Evolutionary conservation across 1,284 basidiomycete species (phyloP).

Genomic region (Stereum hirsutum): DNA sequence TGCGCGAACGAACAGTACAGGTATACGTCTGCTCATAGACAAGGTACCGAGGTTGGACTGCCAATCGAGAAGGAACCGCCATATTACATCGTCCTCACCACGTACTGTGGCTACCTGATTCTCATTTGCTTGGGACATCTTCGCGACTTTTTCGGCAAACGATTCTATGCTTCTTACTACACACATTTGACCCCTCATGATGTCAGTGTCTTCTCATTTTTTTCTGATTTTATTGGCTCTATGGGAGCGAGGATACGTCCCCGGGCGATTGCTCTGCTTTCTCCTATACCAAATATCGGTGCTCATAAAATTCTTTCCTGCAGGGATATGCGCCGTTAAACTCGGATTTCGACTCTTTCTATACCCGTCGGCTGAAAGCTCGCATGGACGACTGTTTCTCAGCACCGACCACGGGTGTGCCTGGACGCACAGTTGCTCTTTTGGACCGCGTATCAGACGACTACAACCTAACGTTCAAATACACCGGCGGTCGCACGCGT

Average conservation of each 20-base stretch:
- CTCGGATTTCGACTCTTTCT: slow-evolving; percentile 99
- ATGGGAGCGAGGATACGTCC: too few species aligned
- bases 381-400: slow-evolving; percentile 97
- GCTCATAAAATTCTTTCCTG: slow-evolving; percentile 9
- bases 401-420: slow-evolving; percentile 89
- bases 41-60: slow-evolving; percentile 36
- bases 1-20: slow-evolving; percentile 68
- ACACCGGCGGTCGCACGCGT: slow-evolving; percentile 78
- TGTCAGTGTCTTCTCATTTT: slow-evolving; percentile 39
- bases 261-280: too few species aligned
- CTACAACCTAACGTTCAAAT: slow-evolving; percentile 72
- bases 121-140: slow-evolving; percentile 89
- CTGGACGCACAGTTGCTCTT: slow-evolving; percentile 86
- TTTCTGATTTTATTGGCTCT: not conserved
- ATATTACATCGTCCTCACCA: slow-evolving; percentile 87
- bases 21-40: slow-evolving; percentile 53
- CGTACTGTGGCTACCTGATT: slow-evolving; percentile 85
- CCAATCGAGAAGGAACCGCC: slow-evolving; percentile 74
- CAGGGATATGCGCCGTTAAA: slow-evolving; percentile 95
- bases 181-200: slow-evolving; percentile 75
- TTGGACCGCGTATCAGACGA: slow-evolving; percentile 83
- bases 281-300: not conserved
- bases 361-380: slow-evolving; percentile 90
- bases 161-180: slow-evolving; percentile 66
- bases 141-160: slow-evolving; percentile 95